phyloP scores from a whole-genome alignment of 352 stramenopile species.

The Phytophthora foliorum region DNA sequence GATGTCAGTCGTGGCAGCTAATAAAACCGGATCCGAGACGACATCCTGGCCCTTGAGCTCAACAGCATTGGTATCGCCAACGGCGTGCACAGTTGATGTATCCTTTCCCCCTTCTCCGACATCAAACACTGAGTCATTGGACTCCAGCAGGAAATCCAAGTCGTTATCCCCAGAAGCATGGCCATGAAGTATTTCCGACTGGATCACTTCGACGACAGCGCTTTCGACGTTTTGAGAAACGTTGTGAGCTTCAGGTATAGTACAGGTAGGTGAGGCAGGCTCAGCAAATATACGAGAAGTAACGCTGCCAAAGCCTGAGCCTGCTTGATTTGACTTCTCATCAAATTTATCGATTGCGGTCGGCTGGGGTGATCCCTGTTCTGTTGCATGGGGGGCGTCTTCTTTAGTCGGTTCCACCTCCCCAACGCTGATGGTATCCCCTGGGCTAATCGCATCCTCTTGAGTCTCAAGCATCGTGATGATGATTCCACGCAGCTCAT shows the following conservation, averaged over 20 bases:
- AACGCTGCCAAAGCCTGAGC: constrained; percentile 2
- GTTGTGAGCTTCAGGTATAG: not conserved
- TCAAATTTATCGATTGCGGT: not conserved
- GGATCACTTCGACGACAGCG: not conserved
- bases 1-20: constrained; percentile 48
- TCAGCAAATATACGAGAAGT: constrained; percentile 21
- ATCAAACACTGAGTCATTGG: constrained; percentile 18
- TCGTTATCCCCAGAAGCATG: constrained; percentile 18
- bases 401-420: constrained; percentile 4
- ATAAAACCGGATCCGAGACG: constrained; percentile 7
- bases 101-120: constrained; percentile 10
- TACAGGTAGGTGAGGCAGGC: not conserved
- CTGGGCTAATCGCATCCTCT: constrained; percentile 9
- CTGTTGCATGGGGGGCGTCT: not conserved
- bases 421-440: not conserved
- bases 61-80: not conserved
- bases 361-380: not conserved
- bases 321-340: constrained; percentile 7
- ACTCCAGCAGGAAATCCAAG: constrained; percentile 43
- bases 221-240: not conserved
- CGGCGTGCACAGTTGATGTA: not conserved
- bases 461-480: constrained; percentile 21
- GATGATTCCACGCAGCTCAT: constrained; percentile 46
- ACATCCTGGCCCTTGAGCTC: not conserved
- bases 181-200: not conserved